Percentiles rank a stretch among this genome's conserved stretches.
Evolutionary conservation across 1,139 yeast genomes (phyloP).

Genomic region (Spathaspora sp.): DNA sequence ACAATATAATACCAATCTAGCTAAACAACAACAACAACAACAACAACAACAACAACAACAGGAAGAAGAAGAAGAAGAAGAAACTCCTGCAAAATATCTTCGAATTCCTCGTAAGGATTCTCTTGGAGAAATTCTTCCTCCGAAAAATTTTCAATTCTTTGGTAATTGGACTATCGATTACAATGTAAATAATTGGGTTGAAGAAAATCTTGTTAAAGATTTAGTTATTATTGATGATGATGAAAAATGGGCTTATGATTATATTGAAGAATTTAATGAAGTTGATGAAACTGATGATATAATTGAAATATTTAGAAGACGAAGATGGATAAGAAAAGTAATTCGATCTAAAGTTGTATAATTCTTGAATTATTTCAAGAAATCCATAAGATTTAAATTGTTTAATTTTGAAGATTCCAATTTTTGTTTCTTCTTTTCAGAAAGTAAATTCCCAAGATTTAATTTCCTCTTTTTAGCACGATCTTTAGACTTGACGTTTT

Average conservation of each 20-base stretch:
- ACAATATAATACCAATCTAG: constrained; percentile 14
- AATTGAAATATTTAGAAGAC: constrained; percentile 37
- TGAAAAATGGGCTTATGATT: constrained; percentile 79
- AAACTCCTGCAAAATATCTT: neutral
- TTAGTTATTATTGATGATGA: constrained; percentile 61
- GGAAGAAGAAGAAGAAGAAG: constrained; percentile 12
- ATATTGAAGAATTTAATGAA: constrained; percentile 7
- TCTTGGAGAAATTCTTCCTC: constrained; percentile 48
- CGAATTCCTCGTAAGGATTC: constrained; percentile 15
- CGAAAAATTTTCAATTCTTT: constrained; percentile 55
- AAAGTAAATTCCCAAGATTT: constrained; percentile 38
- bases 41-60: constrained; percentile 7
- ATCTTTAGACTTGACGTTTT: constrained; percentile 20
- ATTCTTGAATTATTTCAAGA: constrained; percentile 32
- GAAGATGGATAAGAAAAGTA: constrained; percentile 47
- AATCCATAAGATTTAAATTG: constrained; percentile 49
- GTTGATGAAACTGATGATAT: constrained; percentile 17
- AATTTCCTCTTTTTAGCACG: constrained; percentile 32
- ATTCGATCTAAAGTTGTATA: constrained; percentile 1
- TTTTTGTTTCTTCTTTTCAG: constrained; percentile 42
- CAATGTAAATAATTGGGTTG: constrained; percentile 59
- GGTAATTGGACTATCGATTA: constrained; percentile 61
- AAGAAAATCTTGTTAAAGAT: constrained; percentile 46
- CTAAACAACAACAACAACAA: constrained; percentile 2
- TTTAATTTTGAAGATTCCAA: constrained; percentile 15